These are phyloP conservation scores for Cytospora leucostoma DNA, from an alignment of 2,329 filamentous ascomycete species.

Conservation along the genomic window DNA sequence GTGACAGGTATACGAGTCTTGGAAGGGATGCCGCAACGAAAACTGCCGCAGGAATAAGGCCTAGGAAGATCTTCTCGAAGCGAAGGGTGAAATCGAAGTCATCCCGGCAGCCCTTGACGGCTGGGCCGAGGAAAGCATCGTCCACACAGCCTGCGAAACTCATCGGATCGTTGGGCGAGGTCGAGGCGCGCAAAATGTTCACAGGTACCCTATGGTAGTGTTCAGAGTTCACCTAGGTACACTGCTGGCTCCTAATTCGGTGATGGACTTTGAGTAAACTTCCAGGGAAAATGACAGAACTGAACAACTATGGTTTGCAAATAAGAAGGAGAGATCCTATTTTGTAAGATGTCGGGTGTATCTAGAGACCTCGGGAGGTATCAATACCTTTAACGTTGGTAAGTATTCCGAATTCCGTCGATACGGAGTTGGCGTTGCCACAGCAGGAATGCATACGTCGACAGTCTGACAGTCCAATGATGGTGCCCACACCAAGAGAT, in stretches of 20 bases:
- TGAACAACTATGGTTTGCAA: background rate
- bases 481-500: too few relatives aligned
- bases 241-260: background rate
- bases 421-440: too few relatives aligned
- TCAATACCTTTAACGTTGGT: background rate
- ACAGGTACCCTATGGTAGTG: background rate
- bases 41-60: conserved; percentile 43
- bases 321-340: background rate
- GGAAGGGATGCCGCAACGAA: conserved; percentile 41
- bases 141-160: conserved; percentile 1
- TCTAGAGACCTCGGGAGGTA: background rate
- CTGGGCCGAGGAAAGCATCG: background rate
- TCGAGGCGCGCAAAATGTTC: background rate
- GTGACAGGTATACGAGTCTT: conserved; percentile 37
- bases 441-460: too few relatives aligned
- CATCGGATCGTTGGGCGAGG: background rate
- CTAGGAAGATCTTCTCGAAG: conserved; percentile 51
- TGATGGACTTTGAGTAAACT: too few relatives aligned
- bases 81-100: conserved; percentile 54
- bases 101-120: conserved; percentile 34
- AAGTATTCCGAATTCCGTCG: background rate
- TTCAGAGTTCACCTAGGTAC: background rate
- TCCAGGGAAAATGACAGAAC: background rate
- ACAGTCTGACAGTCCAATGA: too few relatives aligned
- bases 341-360: background rate